phyloP scores from a whole-genome alignment of 345 rosid species.

The Passiflora organensis region DNA sequence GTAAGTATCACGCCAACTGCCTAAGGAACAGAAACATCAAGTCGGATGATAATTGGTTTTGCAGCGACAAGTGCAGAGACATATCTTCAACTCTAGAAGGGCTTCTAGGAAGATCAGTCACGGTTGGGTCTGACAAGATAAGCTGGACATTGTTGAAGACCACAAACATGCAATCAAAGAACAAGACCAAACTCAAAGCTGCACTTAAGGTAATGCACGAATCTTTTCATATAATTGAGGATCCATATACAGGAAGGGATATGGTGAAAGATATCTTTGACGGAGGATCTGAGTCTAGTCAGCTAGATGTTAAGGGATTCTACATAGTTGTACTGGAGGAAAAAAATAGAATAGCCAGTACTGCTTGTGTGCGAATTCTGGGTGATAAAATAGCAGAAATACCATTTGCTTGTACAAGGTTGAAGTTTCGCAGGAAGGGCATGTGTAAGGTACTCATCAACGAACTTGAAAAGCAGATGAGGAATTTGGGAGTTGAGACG shows the following conservation, averaged over 20 bases:
- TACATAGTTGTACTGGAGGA: slow-evolving; percentile 21
- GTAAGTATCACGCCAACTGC: slow-evolving; percentile 15
- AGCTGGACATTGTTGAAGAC: slow-evolving; percentile 61
- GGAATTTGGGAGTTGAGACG: slow-evolving; percentile 35
- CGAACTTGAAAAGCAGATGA: slow-evolving; percentile 25
- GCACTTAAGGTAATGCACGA: slow-evolving; percentile 20
- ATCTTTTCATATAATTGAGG: slow-evolving; percentile 21
- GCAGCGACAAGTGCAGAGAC: slow-evolving; percentile 28
- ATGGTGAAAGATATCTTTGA: slow-evolving; percentile 12
- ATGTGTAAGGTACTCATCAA: slow-evolving; percentile 23
- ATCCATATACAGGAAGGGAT: slow-evolving; percentile 17
- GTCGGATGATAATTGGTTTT: slow-evolving; percentile 14
- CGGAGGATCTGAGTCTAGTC: slow-evolving; percentile 2
- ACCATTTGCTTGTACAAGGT: slow-evolving; percentile 24
- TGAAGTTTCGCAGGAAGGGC: slow-evolving; percentile 15
- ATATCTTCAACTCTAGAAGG: slow-evolving; percentile 41
- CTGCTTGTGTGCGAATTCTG: slow-evolving; percentile 21
- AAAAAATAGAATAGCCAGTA: not conserved
- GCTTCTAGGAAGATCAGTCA: slow-evolving; percentile 51
- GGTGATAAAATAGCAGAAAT: slow-evolving; percentile 27
- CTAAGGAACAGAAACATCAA: not conserved
- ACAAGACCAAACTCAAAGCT: slow-evolving; percentile 29
- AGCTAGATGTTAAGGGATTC: slow-evolving; percentile 19
- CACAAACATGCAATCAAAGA: slow-evolving; percentile 31
- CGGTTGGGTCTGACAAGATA: slow-evolving; percentile 44